Evolutionary conservation across 1,284 basidiomycete species (phyloP), one percentile per base, ranked within the genome.

Genomic region (Flammula alnicola): DNA sequence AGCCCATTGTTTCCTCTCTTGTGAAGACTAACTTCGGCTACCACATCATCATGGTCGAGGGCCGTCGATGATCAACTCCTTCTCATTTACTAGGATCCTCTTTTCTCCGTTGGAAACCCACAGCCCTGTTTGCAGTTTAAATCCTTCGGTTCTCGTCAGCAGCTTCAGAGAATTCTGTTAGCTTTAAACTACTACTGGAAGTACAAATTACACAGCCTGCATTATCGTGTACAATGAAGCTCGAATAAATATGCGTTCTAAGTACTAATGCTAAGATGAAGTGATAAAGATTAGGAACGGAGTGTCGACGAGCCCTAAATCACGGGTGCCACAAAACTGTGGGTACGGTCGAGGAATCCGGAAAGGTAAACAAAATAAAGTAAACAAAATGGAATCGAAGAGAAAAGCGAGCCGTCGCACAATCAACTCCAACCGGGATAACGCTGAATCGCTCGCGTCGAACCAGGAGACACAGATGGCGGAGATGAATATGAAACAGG

Each of bases 31-130:
- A 78, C 52, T 85, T 85, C 63, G 91, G 90, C n/a, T 93, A 93
- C 64, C 90, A 93, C 63, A 84, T 93, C 59, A 91, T 93, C 65
- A 90, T 93, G 86, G 88, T 91, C 3, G 89, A 93, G 70, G 88
- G 87, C 14, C 79, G 89, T 41, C 80, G 86, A 49, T 91, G 65
- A 78, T 43, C 17, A 40, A 20, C 25, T 14, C 10, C n/a, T 11
- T 30, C 9, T 14, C 26, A 20, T 30, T 16, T 16, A 17, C 11
- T 31, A 5, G 20, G 20, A 26, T 14, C 10, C 25, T 12, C 37
- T 23, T 39, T n/a, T n/a, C n/a, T n/a, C n/a, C n/a, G n/a, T n/a
- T n/a, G n/a, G n/a, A n/a, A n/a, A n/a, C n/a, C n/a, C n/a, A n/a
- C n/a, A n/a, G n/a, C n/a, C n/a, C n/a, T n/a, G n/a, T n/a, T n/a